Percentiles rank a stretch among this genome's conserved stretches.
phyloP scores from a whole-genome alignment of 225 moss, liverwort and hornwort species.

The Pseudisothecium myosuroides region DNA sequence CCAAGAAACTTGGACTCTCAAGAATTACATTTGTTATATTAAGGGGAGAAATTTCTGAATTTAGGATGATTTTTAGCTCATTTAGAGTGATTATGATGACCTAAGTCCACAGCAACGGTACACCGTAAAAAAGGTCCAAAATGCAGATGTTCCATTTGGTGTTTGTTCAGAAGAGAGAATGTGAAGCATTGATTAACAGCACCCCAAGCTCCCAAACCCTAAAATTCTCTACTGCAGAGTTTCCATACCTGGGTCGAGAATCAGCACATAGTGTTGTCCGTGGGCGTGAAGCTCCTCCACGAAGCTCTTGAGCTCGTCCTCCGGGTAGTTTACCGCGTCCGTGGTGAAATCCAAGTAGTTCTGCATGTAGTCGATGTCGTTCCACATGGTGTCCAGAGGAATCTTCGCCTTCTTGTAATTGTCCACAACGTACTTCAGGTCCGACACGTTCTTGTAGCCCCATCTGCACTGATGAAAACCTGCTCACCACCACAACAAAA shows the following conservation, averaged over 20 bases:
- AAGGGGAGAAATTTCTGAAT: background rate
- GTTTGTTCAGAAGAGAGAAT: background rate
- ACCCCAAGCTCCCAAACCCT: background rate
- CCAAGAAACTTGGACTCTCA: background rate
- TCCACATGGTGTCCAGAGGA: constrained; percentile 85
- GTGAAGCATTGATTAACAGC: background rate
- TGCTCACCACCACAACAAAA: background rate
- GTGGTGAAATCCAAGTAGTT: constrained; percentile 70
- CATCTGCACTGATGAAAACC: constrained; percentile 92
- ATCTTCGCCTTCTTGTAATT: constrained; percentile 60
- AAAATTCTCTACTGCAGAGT: background rate
- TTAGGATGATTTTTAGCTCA: background rate
- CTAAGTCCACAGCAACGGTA: no score
- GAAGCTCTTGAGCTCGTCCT: constrained; percentile 33
- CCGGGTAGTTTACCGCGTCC: constrained; percentile 54
- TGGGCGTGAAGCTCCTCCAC: constrained; percentile 57
- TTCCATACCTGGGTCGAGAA: constrained; percentile 76
- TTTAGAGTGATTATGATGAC: background rate
- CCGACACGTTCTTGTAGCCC: constrained; percentile 72
- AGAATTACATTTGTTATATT: background rate
- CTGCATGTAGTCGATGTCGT: constrained; percentile 93
- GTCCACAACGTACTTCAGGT: constrained; percentile 30
- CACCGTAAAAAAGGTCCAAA: background rate
- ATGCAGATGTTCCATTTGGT: background rate
- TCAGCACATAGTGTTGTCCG: constrained; percentile 68